These are phyloP conservation scores for Didymosphaeria variabile DNA, from an alignment of 2,329 filamentous ascomycete species.

Conservation along the genomic window DNA sequence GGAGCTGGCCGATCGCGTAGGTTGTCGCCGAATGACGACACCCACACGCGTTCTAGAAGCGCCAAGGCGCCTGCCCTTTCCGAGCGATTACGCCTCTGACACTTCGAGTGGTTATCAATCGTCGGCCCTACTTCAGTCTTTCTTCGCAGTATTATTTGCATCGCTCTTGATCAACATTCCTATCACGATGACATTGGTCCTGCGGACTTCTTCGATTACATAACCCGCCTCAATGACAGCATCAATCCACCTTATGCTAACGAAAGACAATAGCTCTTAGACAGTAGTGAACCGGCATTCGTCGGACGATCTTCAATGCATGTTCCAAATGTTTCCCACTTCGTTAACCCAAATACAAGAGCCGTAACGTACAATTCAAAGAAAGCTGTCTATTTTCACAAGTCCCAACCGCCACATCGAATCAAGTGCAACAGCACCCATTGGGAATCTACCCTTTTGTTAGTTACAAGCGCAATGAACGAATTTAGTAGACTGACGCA, in stretches of 20 bases:
- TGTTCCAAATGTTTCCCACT: not conserved
- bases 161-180: no score
- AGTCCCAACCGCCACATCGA: not conserved
- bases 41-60: not conserved
- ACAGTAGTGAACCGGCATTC: not conserved
- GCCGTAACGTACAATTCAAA: not conserved
- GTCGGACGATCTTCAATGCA: not conserved
- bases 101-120: not conserved
- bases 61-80: conserved; percentile 8
- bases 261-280: no score
- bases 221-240: no score
- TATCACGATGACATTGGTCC: no score
- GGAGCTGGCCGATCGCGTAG: conserved; percentile 10
- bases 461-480: not conserved
- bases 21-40: conserved; percentile 11
- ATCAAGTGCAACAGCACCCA: conserved; percentile 39
- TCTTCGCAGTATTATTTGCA: no score
- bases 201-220: no score
- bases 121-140: no score
- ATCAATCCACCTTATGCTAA: no score
- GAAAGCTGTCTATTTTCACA: no score
- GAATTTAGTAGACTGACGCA: conserved; percentile 30
- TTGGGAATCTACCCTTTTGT: conserved; percentile 33
- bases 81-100: not conserved
- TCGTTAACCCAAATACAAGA: not conserved